Conservation (phyloP, 805 yeast genomes). For the Monosporozyma aerobia region DNA sequence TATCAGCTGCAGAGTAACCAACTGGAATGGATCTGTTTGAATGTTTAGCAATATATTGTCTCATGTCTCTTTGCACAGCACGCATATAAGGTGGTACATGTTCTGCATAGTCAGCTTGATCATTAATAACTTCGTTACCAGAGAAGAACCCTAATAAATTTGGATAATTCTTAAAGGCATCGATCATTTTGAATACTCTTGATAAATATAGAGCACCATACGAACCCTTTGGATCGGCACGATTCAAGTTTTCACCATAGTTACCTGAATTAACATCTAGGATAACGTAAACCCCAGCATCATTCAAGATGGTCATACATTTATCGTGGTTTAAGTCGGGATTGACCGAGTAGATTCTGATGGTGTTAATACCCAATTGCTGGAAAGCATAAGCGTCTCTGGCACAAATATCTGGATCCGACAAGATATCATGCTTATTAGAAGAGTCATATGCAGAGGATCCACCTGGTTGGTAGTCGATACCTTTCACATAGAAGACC, state of each 20-base stretch:
- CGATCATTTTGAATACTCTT: constrained; percentile 77
- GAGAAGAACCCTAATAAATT: constrained; percentile 82
- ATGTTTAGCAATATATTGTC: constrained; percentile 61
- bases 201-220: constrained; percentile 63
- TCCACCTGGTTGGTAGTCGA: constrained; percentile 93
- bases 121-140: constrained; percentile 89
- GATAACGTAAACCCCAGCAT: constrained; percentile 84
- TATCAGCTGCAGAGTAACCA: constrained; percentile 95
- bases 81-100: constrained; percentile 71
- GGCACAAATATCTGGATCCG: constrained; percentile 59
- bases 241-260: constrained; percentile 54
- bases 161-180: constrained; percentile 75
- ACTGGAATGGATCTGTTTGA: constrained; percentile 76
- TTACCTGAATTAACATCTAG: constrained; percentile 78
- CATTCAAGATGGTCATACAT: constrained; percentile 82
- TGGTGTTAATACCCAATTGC: constrained; percentile 75
- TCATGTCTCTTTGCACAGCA: constrained; percentile 89
- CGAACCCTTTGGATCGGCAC: constrained; percentile 60
- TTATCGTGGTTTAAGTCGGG: constrained; percentile 83
- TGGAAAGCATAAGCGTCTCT: constrained; percentile 75
- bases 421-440: constrained; percentile 50
- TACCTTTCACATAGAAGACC: constrained; percentile 74
- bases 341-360: constrained; percentile 73
- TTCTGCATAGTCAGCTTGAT: constrained; percentile 48
- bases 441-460: constrained; percentile 43